These are phyloP conservation scores for Colletotrichum graminicola DNA, from an alignment of 2,329 filamentous ascomycete genomes.

Conservation along the genomic window DNA sequence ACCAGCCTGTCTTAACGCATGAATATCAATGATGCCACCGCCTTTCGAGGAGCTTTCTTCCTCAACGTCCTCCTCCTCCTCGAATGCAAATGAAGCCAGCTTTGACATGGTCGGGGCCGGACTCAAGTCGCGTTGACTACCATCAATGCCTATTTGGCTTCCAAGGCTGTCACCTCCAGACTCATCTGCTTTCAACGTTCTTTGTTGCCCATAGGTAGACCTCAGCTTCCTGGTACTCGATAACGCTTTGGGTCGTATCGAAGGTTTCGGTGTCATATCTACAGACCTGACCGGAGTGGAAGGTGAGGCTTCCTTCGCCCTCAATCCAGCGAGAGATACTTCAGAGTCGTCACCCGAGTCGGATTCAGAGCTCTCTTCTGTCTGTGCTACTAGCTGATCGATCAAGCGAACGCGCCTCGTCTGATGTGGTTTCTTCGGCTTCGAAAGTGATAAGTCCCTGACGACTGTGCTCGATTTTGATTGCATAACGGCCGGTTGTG, in stretches of 20 bases:
- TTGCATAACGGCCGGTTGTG: not conserved
- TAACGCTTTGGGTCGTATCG: conserved; percentile 26
- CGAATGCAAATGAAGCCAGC: conserved; percentile 49
- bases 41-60: conserved; percentile 55
- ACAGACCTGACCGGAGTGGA: conserved; percentile 17
- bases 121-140: conserved; percentile 40
- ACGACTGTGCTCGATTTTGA: not conserved
- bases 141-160: conserved; percentile 45
- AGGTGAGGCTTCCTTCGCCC: conserved; percentile 1
- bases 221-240: conserved; percentile 33
- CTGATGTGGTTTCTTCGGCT: conserved; percentile 11
- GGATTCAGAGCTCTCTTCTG: conserved; percentile 29
- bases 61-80: conserved; percentile 59
- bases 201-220: conserved; percentile 40
- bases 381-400: conserved; percentile 42
- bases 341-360: conserved; percentile 28
- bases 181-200: conserved; percentile 53
- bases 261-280: conserved; percentile 28
- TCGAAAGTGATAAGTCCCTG: conserved; percentile 1
- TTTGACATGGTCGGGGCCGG: conserved; percentile 36
- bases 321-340: not conserved
- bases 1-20: conserved; percentile 74
- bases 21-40: conserved; percentile 71
- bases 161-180: conserved; percentile 42
- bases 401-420: conserved; percentile 38